Evolutionary conservation across 208 protist genomes (phyloP), one percentile per base, ranked within the genome.

Genomic region (Acanthamoeba culbertsoni): DNA sequence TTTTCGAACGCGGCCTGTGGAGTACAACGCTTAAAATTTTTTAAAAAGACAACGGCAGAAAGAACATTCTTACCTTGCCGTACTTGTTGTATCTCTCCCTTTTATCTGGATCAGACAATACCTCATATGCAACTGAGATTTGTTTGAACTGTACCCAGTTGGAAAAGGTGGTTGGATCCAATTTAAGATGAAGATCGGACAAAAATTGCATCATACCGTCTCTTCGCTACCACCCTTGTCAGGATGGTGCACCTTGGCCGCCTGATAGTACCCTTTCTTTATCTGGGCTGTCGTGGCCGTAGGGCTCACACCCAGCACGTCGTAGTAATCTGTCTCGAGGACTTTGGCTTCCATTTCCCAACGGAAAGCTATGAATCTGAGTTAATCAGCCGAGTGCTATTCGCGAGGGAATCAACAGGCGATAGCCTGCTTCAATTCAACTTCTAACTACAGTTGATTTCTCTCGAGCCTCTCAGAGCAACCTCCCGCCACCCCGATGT

Each of bases 171-270:
- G 14, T 37, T n/a, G n/a, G n/a, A n/a, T n/a, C n/a, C n/a, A n/a
- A n/a, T n/a, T n/a, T n/a, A n/a, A n/a, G n/a, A n/a, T n/a, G n/a
- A 65, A 51, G 40, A 84, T 84, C 0, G 0, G 26, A 0, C 16
- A 55, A 31, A 55, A 26, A 86, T 55, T 84, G 12, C 16, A 26
- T 23, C 62, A 42, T 35, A 92, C 86, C 86, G 8, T 92, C 5
- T 92, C 86, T 75, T 92, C 86, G 86, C 40, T 75, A 42, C 86
- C 86, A 16, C 86, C 86, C 31, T 92, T 92, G 86, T 92, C 86
- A 14, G 86, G 86, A 18, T 92, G 86, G 33, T 92, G 86, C 4
- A 92, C 43, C 28, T 57, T 92, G 0, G 86, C 86, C 0, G 46
- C 46, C n/a, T 92, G 37, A 45, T 92, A 92, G 86, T 92, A 92